Evolutionary conservation across 306 rosid genomes (phyloP).

Genomic region (Lagenaria siceraria): DNA sequence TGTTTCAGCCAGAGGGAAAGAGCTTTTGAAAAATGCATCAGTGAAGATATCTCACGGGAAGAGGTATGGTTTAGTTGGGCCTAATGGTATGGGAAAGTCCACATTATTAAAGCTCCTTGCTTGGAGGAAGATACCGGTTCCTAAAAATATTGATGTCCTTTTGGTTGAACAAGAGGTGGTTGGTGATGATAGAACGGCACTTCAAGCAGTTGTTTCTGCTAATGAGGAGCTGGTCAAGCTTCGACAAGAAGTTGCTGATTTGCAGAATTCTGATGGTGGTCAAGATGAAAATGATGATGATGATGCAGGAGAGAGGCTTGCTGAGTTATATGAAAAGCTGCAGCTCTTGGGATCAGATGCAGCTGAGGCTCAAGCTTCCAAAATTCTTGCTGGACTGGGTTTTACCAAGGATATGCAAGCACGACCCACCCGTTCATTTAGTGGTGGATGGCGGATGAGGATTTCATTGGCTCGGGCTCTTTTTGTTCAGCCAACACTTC

Average conservation of each 20-base stretch:
- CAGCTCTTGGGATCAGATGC: conserved; percentile 59
- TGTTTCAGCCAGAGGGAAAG: conserved; percentile 44
- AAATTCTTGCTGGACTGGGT: conserved; percentile 75
- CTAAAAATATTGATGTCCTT: conserved; percentile 71
- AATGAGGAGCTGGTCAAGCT: conserved; percentile 50
- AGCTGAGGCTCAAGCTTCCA: conserved; percentile 69
- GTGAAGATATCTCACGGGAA: conserved; percentile 50
- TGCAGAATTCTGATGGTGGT: conserved; percentile 35
- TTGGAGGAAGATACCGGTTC: conserved; percentile 81
- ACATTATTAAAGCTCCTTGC: conserved; percentile 73
- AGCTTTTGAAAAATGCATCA: conserved; percentile 34
- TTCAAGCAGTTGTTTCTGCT: conserved; percentile 73
- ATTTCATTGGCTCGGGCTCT: conserved; percentile 57
- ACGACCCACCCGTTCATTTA: conserved; percentile 55
- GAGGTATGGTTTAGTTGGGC: conserved; percentile 58
- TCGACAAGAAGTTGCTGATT: conserved; percentile 45
- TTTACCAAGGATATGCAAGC: conserved; percentile 67
- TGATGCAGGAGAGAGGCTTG: conserved; percentile 51
- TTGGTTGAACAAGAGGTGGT: conserved; percentile 70
- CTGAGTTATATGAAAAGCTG: conserved; percentile 44
- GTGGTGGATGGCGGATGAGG: conserved; percentile 64
- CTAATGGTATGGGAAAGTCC: conserved; percentile 65
- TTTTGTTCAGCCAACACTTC: conserved; percentile 58
- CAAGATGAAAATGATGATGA: conserved; percentile 20
- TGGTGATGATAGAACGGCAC: conserved; percentile 47